Conservation (phyloP, 2,329 filamentous ascomycete species). For the Fusarium sp. region DNA sequence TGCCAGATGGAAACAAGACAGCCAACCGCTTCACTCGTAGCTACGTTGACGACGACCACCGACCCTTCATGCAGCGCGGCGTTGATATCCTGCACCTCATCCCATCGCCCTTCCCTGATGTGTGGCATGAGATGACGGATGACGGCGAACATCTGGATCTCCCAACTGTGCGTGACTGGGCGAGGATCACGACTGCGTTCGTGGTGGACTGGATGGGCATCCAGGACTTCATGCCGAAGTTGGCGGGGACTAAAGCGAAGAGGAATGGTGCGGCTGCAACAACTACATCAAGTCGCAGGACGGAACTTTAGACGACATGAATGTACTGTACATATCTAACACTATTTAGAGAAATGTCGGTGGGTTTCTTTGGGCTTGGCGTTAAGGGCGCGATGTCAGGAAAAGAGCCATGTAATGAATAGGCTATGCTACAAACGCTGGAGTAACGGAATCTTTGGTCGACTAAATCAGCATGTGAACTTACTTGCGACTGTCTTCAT, state of each 20-base stretch:
- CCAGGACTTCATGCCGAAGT: slow-evolving; percentile 51
- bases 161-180: slow-evolving; percentile 87
- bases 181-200: slow-evolving; percentile 84
- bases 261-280: slow-evolving; percentile 41
- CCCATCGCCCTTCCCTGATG: slow-evolving; percentile 79
- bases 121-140: slow-evolving; percentile 90
- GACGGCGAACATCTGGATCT: slow-evolving; percentile 86
- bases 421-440: not conserved
- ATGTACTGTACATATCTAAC: slow-evolving; percentile 20
- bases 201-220: slow-evolving; percentile 93
- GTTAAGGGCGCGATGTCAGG: slow-evolving; percentile 32
- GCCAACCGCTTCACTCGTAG: slow-evolving; percentile 58
- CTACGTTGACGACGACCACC: slow-evolving; percentile 84
- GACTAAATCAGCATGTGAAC: not conserved
- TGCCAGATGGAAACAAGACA: slow-evolving; percentile 71
- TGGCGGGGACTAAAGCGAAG: slow-evolving; percentile 37
- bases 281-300: slow-evolving; percentile 45
- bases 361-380: slow-evolving; percentile 37
- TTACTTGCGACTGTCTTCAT: not conserved
- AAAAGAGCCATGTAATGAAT: slow-evolving; percentile 27
- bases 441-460: slow-evolving; percentile 12
- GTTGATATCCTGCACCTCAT: slow-evolving; percentile 93
- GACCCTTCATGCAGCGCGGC: slow-evolving; percentile 88
- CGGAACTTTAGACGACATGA: slow-evolving; percentile 46
- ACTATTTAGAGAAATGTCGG: slow-evolving; percentile 25